Percentiles rank a stretch among this genome's conserved stretches.
Conservation (phyloP, 441 rosid species). For the Eugenia klotzschiana region DNA sequence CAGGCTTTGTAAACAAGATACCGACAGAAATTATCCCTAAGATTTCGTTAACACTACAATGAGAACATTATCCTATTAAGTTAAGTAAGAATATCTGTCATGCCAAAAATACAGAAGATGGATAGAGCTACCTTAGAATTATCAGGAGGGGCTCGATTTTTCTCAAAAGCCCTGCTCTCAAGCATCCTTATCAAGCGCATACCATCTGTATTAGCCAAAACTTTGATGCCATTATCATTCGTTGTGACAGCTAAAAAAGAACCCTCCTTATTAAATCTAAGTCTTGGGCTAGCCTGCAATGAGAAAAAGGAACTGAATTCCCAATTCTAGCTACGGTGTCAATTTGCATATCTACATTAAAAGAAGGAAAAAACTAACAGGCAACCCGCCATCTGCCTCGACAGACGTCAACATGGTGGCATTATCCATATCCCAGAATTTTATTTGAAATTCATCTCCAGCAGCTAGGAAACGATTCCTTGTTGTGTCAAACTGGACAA, state of each 20-base stretch:
- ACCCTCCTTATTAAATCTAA: constrained; percentile 81
- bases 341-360: neutral
- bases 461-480: constrained; percentile 66
- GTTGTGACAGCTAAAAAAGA: constrained; percentile 57
- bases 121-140: constrained; percentile 31
- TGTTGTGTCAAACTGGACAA: constrained; percentile 63
- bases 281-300: constrained; percentile 53
- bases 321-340: neutral
- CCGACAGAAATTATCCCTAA: neutral
- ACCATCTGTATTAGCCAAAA: constrained; percentile 50
- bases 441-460: constrained; percentile 64
- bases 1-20: neutral
- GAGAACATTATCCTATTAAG: neutral
- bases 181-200: constrained; percentile 31
- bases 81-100: neutral
- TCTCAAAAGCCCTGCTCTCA: constrained; percentile 35
- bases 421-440: constrained; percentile 81
- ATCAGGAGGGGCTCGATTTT: constrained; percentile 27
- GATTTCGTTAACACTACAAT: neutral
- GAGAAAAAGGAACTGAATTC: neutral
- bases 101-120: neutral
- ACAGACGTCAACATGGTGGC: constrained; percentile 33
- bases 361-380: constrained; percentile 26
- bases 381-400: constrained; percentile 70
- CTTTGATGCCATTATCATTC: constrained; percentile 49